Percentiles rank a stretch among this genome's conserved stretches.
These are phyloP conservation scores for Grammothele lineata DNA, from an alignment of 768 basidiomycete genomes.

Conservation along the genomic window DNA sequence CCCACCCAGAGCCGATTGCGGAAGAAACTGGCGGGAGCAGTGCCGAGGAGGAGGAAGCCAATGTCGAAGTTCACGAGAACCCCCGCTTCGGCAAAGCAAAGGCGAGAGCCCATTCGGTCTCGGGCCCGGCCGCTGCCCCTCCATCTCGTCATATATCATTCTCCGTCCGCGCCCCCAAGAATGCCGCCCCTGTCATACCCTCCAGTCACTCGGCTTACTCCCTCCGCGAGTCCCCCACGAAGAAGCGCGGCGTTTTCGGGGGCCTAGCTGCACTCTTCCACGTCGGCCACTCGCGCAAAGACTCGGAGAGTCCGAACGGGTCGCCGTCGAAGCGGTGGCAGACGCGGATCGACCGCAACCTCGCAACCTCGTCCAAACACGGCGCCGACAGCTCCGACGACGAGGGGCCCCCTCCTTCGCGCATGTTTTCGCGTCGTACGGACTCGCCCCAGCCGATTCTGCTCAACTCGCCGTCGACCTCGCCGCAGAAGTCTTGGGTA, in stretches of 20 bases:
- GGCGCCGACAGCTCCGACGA: conserved; percentile 25
- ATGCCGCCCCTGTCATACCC: background rate
- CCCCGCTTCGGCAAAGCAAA: conserved; percentile 37
- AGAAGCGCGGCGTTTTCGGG: conserved; percentile 31
- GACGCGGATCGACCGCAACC: conserved; percentile 34
- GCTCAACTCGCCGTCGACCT: background rate
- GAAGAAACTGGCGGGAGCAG: conserved; percentile 28
- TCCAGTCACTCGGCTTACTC: background rate
- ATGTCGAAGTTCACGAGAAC: conserved; percentile 52
- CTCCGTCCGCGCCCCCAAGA: conserved; percentile 12
- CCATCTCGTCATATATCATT: conserved; percentile 12
- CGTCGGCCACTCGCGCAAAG: conserved; percentile 2
- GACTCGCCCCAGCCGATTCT: conserved; percentile 1
- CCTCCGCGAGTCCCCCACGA: conserved; percentile 5
- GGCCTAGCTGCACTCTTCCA: conserved; percentile 45
- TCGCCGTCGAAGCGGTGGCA: conserved; percentile 27
- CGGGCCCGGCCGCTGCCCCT: background rate
- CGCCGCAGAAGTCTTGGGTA: background rate
- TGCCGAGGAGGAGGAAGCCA: conserved; percentile 31
- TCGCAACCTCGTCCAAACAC: conserved; percentile 19
- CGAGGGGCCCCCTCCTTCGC: conserved; percentile 17
- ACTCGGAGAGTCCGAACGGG: background rate
- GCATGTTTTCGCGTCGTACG: background rate
- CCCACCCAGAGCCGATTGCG: conserved; percentile 14
- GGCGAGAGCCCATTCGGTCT: background rate